Evolutionary conservation across 768 basidiomycete genomes (phyloP).

Genomic region (Mycena kentingensis): DNA sequence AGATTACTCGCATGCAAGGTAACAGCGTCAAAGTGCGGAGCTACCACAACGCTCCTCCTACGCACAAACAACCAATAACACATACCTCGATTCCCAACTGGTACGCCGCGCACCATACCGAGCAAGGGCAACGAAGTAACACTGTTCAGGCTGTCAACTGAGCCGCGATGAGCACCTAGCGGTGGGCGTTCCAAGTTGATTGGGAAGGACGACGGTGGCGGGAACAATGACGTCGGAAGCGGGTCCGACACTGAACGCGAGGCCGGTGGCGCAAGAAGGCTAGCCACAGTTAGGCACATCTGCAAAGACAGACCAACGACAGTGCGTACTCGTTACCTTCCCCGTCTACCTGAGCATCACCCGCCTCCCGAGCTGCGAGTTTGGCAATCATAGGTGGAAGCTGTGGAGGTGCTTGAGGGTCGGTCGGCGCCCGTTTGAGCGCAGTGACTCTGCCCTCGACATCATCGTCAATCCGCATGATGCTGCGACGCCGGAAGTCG

Average conservation of each 20-base stretch:
- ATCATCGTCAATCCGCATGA: neutral
- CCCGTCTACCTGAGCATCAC: neutral
- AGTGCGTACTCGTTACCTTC: neutral
- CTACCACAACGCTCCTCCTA: too few relatives aligned
- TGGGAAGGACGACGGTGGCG: conserved; percentile 17
- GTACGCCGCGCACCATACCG: conserved; percentile 48
- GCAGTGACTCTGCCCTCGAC: neutral
- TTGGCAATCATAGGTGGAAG: conserved; percentile 13
- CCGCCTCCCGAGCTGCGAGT: neutral
- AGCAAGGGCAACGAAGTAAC: conserved; percentile 53
- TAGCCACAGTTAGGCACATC: neutral
- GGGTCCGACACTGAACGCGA: conserved; percentile 21
- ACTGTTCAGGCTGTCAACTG: conserved; percentile 33
- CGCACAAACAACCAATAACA: conserved; percentile 2
- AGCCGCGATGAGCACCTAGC: conserved; percentile 15
- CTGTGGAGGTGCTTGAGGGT: conserved; percentile 16
- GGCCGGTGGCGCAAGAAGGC: neutral
- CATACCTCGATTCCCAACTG: conserved; percentile 48
- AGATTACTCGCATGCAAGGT: too few relatives aligned
- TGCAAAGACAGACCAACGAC: neutral
- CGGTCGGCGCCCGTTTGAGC: conserved; percentile 14
- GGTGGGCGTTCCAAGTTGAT: conserved; percentile 11
- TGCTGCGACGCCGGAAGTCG: conserved; percentile 23
- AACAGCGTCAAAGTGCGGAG: too few relatives aligned
- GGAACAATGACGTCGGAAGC: neutral